Evolutionary conservation across 148 eudicot species (phyloP), one percentile per base, ranked within the genome.

Genomic region (Agrostemma githago): DNA sequence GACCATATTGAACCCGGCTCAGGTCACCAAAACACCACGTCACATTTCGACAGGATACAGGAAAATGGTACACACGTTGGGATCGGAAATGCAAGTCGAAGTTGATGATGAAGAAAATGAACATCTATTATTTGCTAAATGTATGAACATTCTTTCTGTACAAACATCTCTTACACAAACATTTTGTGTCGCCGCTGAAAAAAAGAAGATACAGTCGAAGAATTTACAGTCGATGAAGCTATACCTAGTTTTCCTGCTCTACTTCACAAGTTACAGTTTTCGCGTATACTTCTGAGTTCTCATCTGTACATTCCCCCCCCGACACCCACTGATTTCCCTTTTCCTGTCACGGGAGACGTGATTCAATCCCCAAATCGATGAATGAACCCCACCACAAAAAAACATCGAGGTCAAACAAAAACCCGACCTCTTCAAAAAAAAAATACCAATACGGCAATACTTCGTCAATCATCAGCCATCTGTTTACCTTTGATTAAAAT

Each of bases 221-320:
- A 79, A 79, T 78, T 76, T 78, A 78, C 80, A 79, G 42, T 58
- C 17, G 6, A 78, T 65, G 40, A 46, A 60, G 48, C 79, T 26
- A 26, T 26, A 26, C 34, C 34, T 76, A 66, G 19, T n/a, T 66
- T n/a, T 58, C 48, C 76, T 66, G 54, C 70, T 66, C 78, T 75
- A 79, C 71, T 74, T 75, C 65, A 68, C 68, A 56, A 62, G 64
- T 19, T 71, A 79, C 78, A 79, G 64, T 65, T 43, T 48, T 26
- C 41, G 60, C 16, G 74, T 64, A 70, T 71, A 65, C 72, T 6
- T 70, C 48, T 41, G 71, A 65, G 66, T 6, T 70, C 48, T 41
- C 58, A 61, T 68, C 72, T 79, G 78, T 75, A 79, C 79, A 79
- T 51, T 8, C 43, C 44, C 62, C n/a, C n/a, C n/a, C 72, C n/a